A percentile compares a stretch with the other conserved stretches of the same genome.
These are phyloP conservation scores for Pseudopithomyces maydicus DNA, from an alignment of 2,329 filamentous ascomycete species.

Conservation along the genomic window DNA sequence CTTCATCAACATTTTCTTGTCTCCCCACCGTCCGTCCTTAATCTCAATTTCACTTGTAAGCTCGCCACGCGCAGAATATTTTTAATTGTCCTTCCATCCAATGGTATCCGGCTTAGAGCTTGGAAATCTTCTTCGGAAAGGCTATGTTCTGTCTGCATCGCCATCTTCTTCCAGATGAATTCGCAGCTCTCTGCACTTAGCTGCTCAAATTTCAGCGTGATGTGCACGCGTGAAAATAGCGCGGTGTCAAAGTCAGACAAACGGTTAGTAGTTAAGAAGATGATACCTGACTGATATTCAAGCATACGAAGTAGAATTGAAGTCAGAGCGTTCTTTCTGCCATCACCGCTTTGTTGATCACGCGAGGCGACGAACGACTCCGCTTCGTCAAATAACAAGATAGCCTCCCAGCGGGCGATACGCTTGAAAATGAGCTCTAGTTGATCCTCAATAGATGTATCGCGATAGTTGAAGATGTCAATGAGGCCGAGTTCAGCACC, in stretches of 20 bases:
- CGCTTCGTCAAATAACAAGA: constrained; percentile 1
- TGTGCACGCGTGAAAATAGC: not conserved
- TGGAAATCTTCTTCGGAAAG: not conserved
- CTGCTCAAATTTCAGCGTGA: not conserved
- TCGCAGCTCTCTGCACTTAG: not conserved
- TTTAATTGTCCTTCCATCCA: constrained; percentile 1
- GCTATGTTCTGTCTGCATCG: not conserved
- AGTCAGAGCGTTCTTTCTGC: not conserved
- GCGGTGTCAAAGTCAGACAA: not conserved
- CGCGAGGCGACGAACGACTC: constrained; percentile 1
- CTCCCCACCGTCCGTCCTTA: not conserved
- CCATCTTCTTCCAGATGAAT: constrained; percentile 4
- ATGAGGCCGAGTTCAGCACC: not conserved
- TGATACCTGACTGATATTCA: constrained; percentile 1
- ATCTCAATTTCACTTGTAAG: not conserved
- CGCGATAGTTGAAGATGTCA: not conserved
- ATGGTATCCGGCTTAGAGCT: not conserved
- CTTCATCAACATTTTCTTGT: not conserved
- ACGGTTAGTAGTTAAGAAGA: not conserved
- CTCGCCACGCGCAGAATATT: not conserved
- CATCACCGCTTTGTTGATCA: not conserved
- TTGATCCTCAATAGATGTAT: not conserved
- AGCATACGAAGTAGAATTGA: constrained; percentile 1
- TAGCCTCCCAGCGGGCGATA: constrained; percentile 3
- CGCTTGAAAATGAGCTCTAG: constrained; percentile 3